Evolutionary conservation across 345 rosid species (phyloP).

Genomic region (Pugionium cornutum): DNA sequence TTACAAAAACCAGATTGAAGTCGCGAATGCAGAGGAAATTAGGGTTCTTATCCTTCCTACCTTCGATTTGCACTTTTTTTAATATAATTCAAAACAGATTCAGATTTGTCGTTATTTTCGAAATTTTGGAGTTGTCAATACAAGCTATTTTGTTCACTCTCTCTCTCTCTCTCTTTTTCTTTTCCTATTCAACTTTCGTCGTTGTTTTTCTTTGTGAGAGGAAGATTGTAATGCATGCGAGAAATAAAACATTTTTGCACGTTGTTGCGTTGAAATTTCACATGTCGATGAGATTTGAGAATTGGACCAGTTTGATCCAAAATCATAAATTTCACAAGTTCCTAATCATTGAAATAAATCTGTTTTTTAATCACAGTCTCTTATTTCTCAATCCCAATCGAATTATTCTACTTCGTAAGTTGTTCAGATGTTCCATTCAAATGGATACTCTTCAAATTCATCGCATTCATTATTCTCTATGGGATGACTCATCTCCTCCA

Average conservation of each 20-base stretch:
- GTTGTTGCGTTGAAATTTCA: slow-evolving; percentile 13
- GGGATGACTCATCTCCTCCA: slow-evolving; percentile 96
- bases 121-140: slow-evolving; percentile 14
- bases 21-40: too few relatives aligned
- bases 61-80: background rate
- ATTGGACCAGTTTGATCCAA: slow-evolving; percentile 34
- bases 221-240: slow-evolving; percentile 27
- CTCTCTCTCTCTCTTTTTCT: background rate
- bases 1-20: too few relatives aligned
- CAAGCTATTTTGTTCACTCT: slow-evolving; percentile 4
- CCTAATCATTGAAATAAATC: too few relatives aligned
- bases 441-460: slow-evolving; percentile 93
- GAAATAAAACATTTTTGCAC: background rate
- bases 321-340: slow-evolving; percentile 31
- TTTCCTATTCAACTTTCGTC: background rate
- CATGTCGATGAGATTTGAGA: slow-evolving; percentile 48
- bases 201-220: slow-evolving; percentile 20
- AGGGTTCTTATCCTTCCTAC: too few relatives aligned
- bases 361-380: slow-evolving; percentile 92
- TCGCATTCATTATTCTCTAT: slow-evolving; percentile 93
- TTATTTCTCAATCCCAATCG: slow-evolving; percentile 91
- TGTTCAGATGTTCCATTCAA: slow-evolving; percentile 93
- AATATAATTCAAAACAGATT: background rate
- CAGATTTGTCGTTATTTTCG: slow-evolving; percentile 32
- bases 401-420: slow-evolving; percentile 91